These are phyloP conservation scores for Aureobasidium sp. DNA, from an alignment of 2,329 filamentous ascomycete species.

Conservation along the genomic window DNA sequence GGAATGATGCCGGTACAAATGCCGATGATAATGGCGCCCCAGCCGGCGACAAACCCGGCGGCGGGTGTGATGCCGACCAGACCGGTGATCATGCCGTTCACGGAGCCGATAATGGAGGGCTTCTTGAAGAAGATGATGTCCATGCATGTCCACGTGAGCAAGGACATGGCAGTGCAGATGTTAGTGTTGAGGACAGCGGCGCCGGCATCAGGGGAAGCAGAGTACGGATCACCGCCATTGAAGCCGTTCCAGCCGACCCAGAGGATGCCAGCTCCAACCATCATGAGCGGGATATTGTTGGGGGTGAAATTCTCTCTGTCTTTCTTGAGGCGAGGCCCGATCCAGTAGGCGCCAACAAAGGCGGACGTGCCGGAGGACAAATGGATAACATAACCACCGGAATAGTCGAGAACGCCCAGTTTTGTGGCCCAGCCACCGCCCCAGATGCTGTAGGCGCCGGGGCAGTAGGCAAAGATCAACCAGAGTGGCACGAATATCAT, in stretches of 20 bases:
- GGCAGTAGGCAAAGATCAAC: slow-evolving; percentile 40
- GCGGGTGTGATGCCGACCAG: slow-evolving; percentile 46
- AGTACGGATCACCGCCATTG: slow-evolving; percentile 46
- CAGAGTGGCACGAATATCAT: slow-evolving; percentile 46
- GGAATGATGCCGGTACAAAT: slow-evolving; percentile 38
- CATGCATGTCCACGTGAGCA: slow-evolving; percentile 39
- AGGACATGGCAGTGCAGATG: slow-evolving; percentile 40
- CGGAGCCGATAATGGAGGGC: slow-evolving; percentile 42
- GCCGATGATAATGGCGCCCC: slow-evolving; percentile 44
- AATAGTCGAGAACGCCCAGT: slow-evolving; percentile 44
- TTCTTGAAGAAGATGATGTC: slow-evolving; percentile 42
- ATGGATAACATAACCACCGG: slow-evolving; percentile 46
- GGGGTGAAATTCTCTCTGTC: slow-evolving; percentile 41
- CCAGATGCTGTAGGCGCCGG: slow-evolving; percentile 40
- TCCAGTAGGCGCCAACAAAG: slow-evolving; percentile 40
- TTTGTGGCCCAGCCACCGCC: slow-evolving; percentile 40
- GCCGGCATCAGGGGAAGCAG: slow-evolving; percentile 42
- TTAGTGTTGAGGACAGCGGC: slow-evolving; percentile 47
- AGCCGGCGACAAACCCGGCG: slow-evolving; percentile 43
- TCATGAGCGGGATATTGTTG: slow-evolving; percentile 39
- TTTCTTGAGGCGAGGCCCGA: slow-evolving; percentile 38
- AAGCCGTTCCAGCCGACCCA: slow-evolving; percentile 49
- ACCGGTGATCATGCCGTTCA: slow-evolving; percentile 46
- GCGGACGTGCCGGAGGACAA: slow-evolving; percentile 45
- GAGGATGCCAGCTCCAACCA: slow-evolving; percentile 43